phyloP scores from a whole-genome alignment of 2,329 filamentous ascomycete genomes.

The Sclerotinia subarctica region DNA sequence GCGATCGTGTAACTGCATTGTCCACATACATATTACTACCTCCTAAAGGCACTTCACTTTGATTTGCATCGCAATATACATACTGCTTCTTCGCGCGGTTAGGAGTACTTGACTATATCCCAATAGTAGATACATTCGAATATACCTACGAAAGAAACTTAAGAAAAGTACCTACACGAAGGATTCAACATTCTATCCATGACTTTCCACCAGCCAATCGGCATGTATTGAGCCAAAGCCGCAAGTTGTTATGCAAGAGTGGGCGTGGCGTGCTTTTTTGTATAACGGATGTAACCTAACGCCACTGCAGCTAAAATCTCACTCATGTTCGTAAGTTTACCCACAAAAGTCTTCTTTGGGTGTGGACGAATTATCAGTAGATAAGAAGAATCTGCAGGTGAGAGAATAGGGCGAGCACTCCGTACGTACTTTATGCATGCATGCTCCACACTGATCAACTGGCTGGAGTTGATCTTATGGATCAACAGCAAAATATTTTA shows the following conservation, averaged over 20 bases:
- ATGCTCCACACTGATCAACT: background rate
- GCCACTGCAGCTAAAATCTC: background rate
- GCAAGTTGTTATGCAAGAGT: background rate
- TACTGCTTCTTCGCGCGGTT: background rate
- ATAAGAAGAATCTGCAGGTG: slow-evolving; percentile 1
- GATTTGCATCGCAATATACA: background rate
- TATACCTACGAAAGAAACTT: too few relatives aligned
- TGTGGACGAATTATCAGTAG: background rate
- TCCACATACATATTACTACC: background rate
- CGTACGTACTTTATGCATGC: too few relatives aligned
- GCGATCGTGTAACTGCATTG: too few relatives aligned
- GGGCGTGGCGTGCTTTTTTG: background rate
- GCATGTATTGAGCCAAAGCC: background rate
- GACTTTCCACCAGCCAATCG: background rate
- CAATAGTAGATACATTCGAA: background rate
- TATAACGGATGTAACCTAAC: background rate
- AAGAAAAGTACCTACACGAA: background rate
- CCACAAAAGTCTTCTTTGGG: background rate
- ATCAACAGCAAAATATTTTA: background rate
- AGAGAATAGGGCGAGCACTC: background rate
- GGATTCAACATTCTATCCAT: background rate
- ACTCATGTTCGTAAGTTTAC: background rate
- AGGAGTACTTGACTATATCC: too few relatives aligned
- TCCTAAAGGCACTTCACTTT: background rate
- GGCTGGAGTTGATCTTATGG: background rate